These are phyloP conservation scores for Globisporangium rhizosaccharum DNA, from an alignment of 352 stramenopile genomes.

Conservation along the genomic window DNA sequence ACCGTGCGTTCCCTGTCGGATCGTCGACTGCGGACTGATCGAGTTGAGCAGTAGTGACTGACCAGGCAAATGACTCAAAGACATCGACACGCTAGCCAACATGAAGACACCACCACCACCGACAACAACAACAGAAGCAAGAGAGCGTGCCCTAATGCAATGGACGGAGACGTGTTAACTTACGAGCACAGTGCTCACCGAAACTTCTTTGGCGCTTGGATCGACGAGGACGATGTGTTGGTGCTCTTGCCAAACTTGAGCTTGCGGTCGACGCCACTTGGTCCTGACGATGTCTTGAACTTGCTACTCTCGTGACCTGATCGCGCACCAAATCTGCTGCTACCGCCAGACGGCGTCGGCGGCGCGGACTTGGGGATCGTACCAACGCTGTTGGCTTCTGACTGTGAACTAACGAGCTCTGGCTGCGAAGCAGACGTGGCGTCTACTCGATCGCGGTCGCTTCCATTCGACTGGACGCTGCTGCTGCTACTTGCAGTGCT, in stretches of 20 bases:
- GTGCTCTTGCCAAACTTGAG: constrained; percentile 10
- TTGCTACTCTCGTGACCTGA: constrained; percentile 2
- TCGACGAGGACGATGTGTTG: constrained; percentile 4
- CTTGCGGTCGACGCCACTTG: constrained; percentile 9
- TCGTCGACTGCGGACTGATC: constrained; percentile 60
- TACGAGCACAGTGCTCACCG: constrained; percentile 8
- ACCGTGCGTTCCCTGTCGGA: constrained; percentile 56
- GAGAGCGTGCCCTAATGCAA: not conserved
- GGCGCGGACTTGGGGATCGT: constrained; percentile 2
- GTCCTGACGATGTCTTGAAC: not conserved
- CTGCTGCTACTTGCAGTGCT: constrained; percentile 17
- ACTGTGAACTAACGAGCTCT: not conserved
- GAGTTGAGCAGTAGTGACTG: constrained; percentile 14
- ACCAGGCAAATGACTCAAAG: not conserved
- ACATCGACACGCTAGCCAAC: not conserved
- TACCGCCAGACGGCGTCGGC: constrained; percentile 5
- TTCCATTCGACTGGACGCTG: constrained; percentile 11
- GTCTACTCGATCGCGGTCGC: constrained; percentile 1
- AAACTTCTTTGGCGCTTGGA: constrained; percentile 14
- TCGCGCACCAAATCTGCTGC: constrained; percentile 4
- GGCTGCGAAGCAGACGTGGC: not conserved
- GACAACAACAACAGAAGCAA: not conserved
- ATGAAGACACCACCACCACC: not conserved
- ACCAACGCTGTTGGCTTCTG: not conserved
- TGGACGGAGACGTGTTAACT: constrained; percentile 7